Evolutionary conservation across 257 asterid genomes (phyloP).

Genomic region (Anisodus tanguticus): DNA sequence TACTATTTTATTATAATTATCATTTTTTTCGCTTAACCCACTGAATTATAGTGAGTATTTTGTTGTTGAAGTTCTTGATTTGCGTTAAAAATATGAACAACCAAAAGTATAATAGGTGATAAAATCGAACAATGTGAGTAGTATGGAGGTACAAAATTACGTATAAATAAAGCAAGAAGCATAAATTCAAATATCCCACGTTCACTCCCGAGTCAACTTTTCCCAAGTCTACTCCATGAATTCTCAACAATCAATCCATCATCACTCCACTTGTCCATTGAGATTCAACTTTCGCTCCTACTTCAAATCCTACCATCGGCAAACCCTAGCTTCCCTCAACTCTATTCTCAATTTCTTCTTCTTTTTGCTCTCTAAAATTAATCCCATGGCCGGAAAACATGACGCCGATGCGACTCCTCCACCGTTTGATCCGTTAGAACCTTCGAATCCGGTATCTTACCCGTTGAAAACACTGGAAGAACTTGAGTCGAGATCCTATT

Average conservation of each 20-base stretch:
- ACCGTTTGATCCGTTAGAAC: slow-evolving; percentile 67
- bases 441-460: slow-evolving; percentile 74
- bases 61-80: no score
- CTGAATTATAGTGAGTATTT: no score
- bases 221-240: not conserved
- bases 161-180: not conserved
- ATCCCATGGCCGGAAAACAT: slow-evolving; percentile 25
- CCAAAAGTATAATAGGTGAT: not conserved
- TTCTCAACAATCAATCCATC: not conserved
- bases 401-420: slow-evolving; percentile 42
- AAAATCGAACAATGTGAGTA: not conserved
- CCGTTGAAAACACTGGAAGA: slow-evolving; percentile 84
- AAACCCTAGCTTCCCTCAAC: slow-evolving; percentile 47
- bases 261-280: slow-evolving; percentile 35
- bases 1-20: no score
- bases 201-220: not conserved
- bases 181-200: not conserved
- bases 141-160: not conserved
- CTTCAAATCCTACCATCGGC: slow-evolving; percentile 56
- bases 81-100: not conserved
- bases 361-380: slow-evolving; percentile 36
- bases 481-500: slow-evolving; percentile 72
- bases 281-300: slow-evolving; percentile 40
- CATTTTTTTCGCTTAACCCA: no score
- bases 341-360: slow-evolving; percentile 44